Conservation (phyloP, 495 filamentous ascomycete genomes). For the Collariella sp. region DNA sequence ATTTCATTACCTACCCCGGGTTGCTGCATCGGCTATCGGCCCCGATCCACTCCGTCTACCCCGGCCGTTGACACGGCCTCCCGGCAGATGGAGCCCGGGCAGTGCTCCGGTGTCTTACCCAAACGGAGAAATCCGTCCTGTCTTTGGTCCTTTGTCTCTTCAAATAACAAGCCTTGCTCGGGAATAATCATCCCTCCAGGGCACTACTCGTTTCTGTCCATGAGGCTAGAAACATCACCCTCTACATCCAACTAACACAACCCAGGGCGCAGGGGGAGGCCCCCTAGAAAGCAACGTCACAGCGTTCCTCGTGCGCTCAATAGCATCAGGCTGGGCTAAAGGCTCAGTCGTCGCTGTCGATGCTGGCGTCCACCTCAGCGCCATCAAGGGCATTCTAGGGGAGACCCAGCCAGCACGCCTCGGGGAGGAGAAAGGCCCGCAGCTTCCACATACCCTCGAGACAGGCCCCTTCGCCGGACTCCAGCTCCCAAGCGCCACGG, state of each 20-base stretch:
- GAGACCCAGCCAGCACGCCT: conserved; percentile 37
- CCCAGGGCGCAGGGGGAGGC: conserved; percentile 81
- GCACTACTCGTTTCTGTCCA: too few relatives aligned
- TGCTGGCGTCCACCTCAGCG: conserved; percentile 79
- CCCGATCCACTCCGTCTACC: neutral
- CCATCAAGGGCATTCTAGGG: conserved; percentile 66
- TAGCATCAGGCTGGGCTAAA: conserved; percentile 64
- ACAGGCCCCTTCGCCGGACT: conserved; percentile 66
- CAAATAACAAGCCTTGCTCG: too few relatives aligned
- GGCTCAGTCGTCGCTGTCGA: conserved; percentile 83
- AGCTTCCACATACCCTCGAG: conserved; percentile 31
- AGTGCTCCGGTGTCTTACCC: neutral
- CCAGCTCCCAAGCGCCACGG: conserved; percentile 48
- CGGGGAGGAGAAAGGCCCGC: conserved; percentile 27
- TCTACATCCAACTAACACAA: conserved; percentile 24
- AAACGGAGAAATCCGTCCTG: neutral
- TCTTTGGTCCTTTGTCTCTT: too few relatives aligned
- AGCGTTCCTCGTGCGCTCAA: conserved; percentile 77
- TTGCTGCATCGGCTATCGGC: neutral
- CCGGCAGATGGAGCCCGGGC: neutral
- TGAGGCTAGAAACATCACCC: too few relatives aligned
- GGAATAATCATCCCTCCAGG: too few relatives aligned
- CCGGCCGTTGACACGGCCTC: neutral
- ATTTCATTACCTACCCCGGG: neutral
- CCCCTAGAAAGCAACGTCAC: conserved; percentile 85